These are phyloP conservation scores for Aspergillus homomorphus DNA, from an alignment of 495 filamentous ascomycete genomes.

Conservation along the genomic window DNA sequence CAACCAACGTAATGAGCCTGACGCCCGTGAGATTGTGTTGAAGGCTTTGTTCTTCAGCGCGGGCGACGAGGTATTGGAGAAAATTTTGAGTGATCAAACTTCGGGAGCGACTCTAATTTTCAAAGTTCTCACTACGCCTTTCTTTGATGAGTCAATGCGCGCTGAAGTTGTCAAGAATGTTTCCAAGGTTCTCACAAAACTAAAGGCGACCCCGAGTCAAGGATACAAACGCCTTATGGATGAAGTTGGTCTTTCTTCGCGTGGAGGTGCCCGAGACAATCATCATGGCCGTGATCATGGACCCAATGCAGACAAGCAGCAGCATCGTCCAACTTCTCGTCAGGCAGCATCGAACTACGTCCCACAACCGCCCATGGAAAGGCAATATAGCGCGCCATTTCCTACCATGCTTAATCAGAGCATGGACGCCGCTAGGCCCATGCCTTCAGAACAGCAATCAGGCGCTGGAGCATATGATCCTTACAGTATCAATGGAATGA, in stretches of 20 bases:
- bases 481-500: conserved; percentile 39
- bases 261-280: conserved; percentile 48
- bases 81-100: conserved; percentile 84
- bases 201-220: conserved; percentile 91
- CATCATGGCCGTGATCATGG: conserved; percentile 44
- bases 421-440: conserved; percentile 35
- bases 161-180: conserved; percentile 86
- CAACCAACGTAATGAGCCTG: conserved; percentile 92
- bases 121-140: conserved; percentile 96
- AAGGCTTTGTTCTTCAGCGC: conserved; percentile 93
- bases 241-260: conserved; percentile 81
- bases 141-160: conserved; percentile 91
- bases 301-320: conserved; percentile 44
- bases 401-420: conserved; percentile 36
- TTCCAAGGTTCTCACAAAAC: conserved; percentile 77
- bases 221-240: conserved; percentile 99
- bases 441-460: conserved; percentile 39
- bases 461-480: conserved; percentile 40
- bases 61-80: conserved; percentile 82
- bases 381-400: conserved; percentile 48
- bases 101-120: conserved; percentile 96
- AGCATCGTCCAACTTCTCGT: conserved; percentile 48
- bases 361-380: conserved; percentile 41
- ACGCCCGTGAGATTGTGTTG: conserved; percentile 88
- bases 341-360: conserved; percentile 44